These are phyloP conservation scores for Endoconidiophora laricicola DNA, from an alignment of 2,329 filamentous ascomycete species.

Conservation along the genomic window DNA sequence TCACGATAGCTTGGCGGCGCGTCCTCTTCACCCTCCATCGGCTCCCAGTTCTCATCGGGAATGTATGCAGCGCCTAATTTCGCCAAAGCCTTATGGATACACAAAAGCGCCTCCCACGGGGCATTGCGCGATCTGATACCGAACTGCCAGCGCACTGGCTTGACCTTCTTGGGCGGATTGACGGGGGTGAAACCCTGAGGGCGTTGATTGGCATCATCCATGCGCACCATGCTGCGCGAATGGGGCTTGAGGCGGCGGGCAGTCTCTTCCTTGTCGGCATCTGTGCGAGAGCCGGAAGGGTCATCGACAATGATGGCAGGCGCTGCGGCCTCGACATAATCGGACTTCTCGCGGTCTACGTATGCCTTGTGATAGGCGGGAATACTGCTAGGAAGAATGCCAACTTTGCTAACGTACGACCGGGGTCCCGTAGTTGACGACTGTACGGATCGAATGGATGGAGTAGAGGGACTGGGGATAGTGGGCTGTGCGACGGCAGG, in stretches of 20 bases:
- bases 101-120: slow-evolving; percentile 83
- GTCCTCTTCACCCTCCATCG: slow-evolving; percentile 26
- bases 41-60: slow-evolving; percentile 41
- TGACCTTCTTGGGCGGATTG: slow-evolving; percentile 50
- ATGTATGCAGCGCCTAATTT: slow-evolving; percentile 86
- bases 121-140: slow-evolving; percentile 89
- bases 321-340: slow-evolving; percentile 18
- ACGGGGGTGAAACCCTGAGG: slow-evolving; percentile 48
- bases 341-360: slow-evolving; percentile 53
- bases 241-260: slow-evolving; percentile 73
- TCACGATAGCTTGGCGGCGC: slow-evolving; percentile 25
- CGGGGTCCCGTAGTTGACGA: slow-evolving; percentile 32
- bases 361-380: slow-evolving; percentile 82
- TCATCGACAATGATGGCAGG: slow-evolving; percentile 31
- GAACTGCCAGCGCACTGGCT: slow-evolving; percentile 91
- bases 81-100: slow-evolving; percentile 80
- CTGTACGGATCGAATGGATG: slow-evolving; percentile 34
- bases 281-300: slow-evolving; percentile 34
- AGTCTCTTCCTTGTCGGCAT: slow-evolving; percentile 67
- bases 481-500: neutral
- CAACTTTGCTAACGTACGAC: slow-evolving; percentile 66
- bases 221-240: slow-evolving; percentile 50
- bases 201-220: slow-evolving; percentile 43
- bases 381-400: slow-evolving; percentile 78
- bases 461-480: slow-evolving; percentile 31